Evolutionary conservation across 1,139 yeast genomes (phyloP).

Genomic region (Suhomyces ambrosiae): DNA sequence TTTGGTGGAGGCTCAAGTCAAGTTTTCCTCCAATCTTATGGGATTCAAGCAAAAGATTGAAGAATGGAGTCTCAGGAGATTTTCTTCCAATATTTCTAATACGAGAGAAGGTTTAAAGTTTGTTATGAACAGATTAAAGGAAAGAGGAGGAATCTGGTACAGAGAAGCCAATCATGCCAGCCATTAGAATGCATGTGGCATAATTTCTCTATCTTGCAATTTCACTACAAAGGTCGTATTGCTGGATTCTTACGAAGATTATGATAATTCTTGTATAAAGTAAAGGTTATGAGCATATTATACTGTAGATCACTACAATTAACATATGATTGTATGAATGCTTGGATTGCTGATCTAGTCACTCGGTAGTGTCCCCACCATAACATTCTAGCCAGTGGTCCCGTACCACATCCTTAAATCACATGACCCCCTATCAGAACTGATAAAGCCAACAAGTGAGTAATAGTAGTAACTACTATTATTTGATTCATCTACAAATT

Average conservation of each 20-base stretch:
- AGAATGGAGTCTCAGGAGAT: constrained; percentile 74
- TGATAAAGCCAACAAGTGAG: constrained; percentile 9
- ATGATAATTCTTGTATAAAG: constrained; percentile 12
- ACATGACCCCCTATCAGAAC: constrained; percentile 9
- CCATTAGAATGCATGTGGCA: constrained; percentile 1
- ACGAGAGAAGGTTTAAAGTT: constrained; percentile 74
- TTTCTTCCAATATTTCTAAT: constrained; percentile 65
- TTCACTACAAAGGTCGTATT: constrained; percentile 1
- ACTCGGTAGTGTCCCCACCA: constrained; percentile 2
- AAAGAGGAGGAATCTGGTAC: constrained; percentile 18
- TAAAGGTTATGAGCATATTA: constrained; percentile 3
- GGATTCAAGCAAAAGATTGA: constrained; percentile 79
- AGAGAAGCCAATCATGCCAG: constrained; percentile 8
- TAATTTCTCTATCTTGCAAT: not conserved
- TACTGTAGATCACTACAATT: not conserved
- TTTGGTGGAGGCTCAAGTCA: constrained; percentile 47
- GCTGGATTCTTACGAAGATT: constrained; percentile 5
- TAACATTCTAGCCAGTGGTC: not conserved
- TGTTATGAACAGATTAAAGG: constrained; percentile 63
- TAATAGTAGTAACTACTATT: not conserved
- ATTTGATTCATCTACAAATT: not conserved
- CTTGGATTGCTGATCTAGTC: not conserved
- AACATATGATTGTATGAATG: not conserved
- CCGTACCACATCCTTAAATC: constrained; percentile 10
- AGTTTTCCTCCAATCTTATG: constrained; percentile 69